Conservation (phyloP, 2,329 filamentous ascomycete species). For the Myotisia sp. region DNA sequence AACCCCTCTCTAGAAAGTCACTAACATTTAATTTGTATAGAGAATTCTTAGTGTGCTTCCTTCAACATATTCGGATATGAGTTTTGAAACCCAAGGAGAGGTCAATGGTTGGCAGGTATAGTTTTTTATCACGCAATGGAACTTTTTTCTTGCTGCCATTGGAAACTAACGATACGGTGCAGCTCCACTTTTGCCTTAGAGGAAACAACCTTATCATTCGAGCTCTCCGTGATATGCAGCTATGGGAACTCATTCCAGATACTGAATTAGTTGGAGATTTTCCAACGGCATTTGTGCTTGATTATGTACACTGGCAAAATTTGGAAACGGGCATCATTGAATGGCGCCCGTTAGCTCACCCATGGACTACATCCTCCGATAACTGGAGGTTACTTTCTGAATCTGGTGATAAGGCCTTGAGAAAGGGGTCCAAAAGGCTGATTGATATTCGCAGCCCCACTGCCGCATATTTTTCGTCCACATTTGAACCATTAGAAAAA, state of each 20-base stretch:
- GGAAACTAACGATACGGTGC: no score
- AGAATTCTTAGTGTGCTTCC: slow-evolving; percentile 21
- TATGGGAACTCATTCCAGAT: slow-evolving; percentile 18
- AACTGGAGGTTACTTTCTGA: slow-evolving; percentile 16
- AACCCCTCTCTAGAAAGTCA: not conserved
- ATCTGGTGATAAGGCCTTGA: slow-evolving; percentile 3
- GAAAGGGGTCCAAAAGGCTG: slow-evolving; percentile 12
- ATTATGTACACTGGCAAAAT: slow-evolving; percentile 34
- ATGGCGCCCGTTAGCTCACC: slow-evolving; percentile 14
- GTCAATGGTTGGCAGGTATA: slow-evolving; percentile 16
- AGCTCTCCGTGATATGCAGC: slow-evolving; percentile 5
- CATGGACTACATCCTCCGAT: slow-evolving; percentile 16
- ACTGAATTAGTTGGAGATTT: slow-evolving; percentile 15
- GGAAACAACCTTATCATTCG: slow-evolving; percentile 20
- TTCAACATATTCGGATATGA: slow-evolving; percentile 22
- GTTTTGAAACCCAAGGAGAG: slow-evolving; percentile 18
- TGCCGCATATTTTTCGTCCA: not conserved
- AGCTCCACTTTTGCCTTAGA: slow-evolving; percentile 1
- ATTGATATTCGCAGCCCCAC: slow-evolving; percentile 23
- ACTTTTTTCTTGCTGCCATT: no score
- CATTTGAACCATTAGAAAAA: not conserved
- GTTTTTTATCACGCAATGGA: no score
- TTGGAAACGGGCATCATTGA: slow-evolving; percentile 12
- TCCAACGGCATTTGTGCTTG: slow-evolving; percentile 21
- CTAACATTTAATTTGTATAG: slow-evolving; percentile 3